phyloP scores from a whole-genome alignment of 2,329 filamentous ascomycete species.

The Colletotrichum salicis region DNA sequence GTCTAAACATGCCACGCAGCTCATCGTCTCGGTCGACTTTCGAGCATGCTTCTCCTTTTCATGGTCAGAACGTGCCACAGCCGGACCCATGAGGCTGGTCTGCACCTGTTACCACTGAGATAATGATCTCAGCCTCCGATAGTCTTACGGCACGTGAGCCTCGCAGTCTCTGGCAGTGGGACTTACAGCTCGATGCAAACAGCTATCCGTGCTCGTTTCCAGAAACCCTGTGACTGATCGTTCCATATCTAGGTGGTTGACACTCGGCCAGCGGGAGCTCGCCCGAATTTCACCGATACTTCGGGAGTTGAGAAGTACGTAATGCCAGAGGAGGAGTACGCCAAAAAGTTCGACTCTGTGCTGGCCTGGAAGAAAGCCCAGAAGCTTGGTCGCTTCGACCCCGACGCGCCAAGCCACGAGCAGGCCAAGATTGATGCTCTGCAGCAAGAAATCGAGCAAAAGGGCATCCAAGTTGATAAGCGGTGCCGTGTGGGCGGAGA shows the following conservation, averaged over 20 bases:
- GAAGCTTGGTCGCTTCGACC: conserved; percentile 96
- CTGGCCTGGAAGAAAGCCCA: conserved; percentile 96
- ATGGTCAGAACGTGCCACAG: not conserved
- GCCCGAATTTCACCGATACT: conserved; percentile 84
- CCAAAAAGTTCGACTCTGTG: conserved; percentile 86
- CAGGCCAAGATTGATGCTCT: conserved; percentile 76
- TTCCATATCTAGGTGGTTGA: conserved; percentile 73
- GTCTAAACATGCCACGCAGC: not conserved
- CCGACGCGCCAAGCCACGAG: conserved; percentile 78
- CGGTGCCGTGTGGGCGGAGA: conserved; percentile 74
- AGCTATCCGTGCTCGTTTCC: not conserved
- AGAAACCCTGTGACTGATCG: not conserved
- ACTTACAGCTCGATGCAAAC: not conserved
- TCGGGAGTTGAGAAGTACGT: conserved; percentile 88
- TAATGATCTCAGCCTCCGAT: not conserved
- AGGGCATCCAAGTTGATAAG: conserved; percentile 72
- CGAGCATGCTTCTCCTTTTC: not conserved
- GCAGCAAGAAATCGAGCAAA: conserved; percentile 74
- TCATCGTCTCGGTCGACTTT: not conserved
- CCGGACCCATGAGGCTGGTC: conserved; percentile 9
- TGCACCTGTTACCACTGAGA: conserved; percentile 4
- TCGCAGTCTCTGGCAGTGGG: not conserved
- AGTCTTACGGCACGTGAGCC: not conserved
- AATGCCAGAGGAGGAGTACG: conserved; percentile 88
- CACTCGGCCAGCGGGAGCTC: conserved; percentile 78